Base-by-base conservation (phyloP, 2,329 filamentous ascomycete genomes). In the Didymella arachidicola region DNA sequence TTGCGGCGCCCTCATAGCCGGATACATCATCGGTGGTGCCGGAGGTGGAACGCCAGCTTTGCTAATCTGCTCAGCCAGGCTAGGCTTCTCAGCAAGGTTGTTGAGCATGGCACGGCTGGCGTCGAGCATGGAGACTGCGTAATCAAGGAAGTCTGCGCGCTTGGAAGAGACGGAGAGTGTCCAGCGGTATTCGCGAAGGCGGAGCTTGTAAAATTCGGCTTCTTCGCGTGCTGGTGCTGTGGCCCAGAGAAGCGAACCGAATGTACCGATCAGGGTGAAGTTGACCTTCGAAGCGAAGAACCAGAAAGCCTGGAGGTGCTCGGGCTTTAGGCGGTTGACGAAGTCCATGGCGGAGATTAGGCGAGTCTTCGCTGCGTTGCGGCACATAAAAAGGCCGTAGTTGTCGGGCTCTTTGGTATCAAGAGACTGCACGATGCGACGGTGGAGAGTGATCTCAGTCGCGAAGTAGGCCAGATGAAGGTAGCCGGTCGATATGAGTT, bases 271-370 rank as follows among this genome's bases (percentile, higher is more conserved):
- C 11, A 98, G 83, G 0, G 94, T 93, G 78, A 98, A 97, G 78
- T 97, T 97, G 36, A 90, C 91, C 70, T 92, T 91, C 39, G 89
- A 92, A 2, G 91, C 88, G 72, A 93, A 94, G 73, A 91, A 93
- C 94, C 94, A 98, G 79, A 97, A 97, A 0, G 92, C 86, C n/a
- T 89, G 87, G 29, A 97, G 84, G 70, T 98, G 93, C 34, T 89
- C 87, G 0, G 92, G 92, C 43, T 90, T 92, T 30, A 98, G 85
- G 0, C 94, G 89, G 78, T 97, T 97, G 69, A 97, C 93, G 77
- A 97, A 97, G 75, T 98, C 94, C 91, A 98, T 96, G 63, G 93
- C 93, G 22, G 91, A 96, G 72, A 97, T 97, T 32, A 98, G 84
- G 6, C 94, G 89, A 0, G 94, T 96, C 77, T 97, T 97, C 52